A percentile compares a stretch with the other conserved stretches of the same genome.
These are phyloP conservation scores for Thielaviopsis punctulata DNA, from an alignment of 2,329 filamentous ascomycete genomes.

Conservation along the genomic window DNA sequence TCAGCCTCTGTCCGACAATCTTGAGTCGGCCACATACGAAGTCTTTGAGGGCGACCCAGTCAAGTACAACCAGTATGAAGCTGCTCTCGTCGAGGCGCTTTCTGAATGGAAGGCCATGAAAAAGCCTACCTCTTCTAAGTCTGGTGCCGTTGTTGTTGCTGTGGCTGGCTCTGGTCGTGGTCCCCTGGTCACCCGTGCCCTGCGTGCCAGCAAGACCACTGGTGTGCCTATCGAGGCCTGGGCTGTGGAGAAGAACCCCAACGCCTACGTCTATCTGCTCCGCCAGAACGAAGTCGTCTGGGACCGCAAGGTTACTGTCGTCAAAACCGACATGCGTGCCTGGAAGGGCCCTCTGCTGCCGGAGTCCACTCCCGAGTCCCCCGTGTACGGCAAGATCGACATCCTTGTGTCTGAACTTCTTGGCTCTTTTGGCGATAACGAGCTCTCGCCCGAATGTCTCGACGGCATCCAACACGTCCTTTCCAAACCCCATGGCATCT, in stretches of 20 bases:
- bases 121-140: slow-evolving; percentile 56
- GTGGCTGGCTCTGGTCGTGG: slow-evolving; percentile 89
- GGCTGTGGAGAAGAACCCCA: slow-evolving; percentile 96
- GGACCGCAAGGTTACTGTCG: slow-evolving; percentile 63
- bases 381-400: slow-evolving; percentile 54
- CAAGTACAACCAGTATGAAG: slow-evolving; percentile 93
- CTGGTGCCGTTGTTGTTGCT: slow-evolving; percentile 63
- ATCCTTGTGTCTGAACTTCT: slow-evolving; percentile 89
- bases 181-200: slow-evolving; percentile 71
- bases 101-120: slow-evolving; percentile 57
- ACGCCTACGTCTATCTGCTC: slow-evolving; percentile 84
- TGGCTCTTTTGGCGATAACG: slow-evolving; percentile 92
- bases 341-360: slow-evolving; percentile 66
- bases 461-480: slow-evolving; percentile 90
- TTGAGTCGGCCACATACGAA: slow-evolving; percentile 94
- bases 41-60: slow-evolving; percentile 97
- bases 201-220: slow-evolving; percentile 61
- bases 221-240: slow-evolving; percentile 70
- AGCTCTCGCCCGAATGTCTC: slow-evolving; percentile 88
- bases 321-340: slow-evolving; percentile 92
- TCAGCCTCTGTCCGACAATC: slow-evolving; percentile 86
- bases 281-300: slow-evolving; percentile 72
- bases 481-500: slow-evolving; percentile 64
- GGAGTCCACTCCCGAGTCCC: slow-evolving; percentile 24
- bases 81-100: slow-evolving; percentile 64